Base-by-base conservation (phyloP, 805 yeast genomes). In the Candida saitoana region DNA sequence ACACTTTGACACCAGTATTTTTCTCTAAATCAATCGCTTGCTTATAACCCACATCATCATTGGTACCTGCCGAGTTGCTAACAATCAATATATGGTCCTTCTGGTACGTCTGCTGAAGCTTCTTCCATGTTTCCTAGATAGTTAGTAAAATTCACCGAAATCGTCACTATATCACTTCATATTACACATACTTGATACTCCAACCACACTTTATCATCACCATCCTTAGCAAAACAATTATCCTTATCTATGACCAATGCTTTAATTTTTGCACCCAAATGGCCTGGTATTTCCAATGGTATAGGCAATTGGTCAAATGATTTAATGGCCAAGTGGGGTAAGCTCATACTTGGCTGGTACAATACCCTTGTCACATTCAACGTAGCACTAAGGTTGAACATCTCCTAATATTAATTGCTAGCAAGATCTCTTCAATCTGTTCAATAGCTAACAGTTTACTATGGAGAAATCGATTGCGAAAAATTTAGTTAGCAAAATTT, bases 221-320 rank as follows among this genome's bases (percentile, higher is more conserved):
- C 85, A 27, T 90, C 90, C 44, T 77, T 74, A 4, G 99, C 95
- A 59, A 93, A 86, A 56, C 98, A 91, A 60, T 93, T 93, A 63
- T 93, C 99, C 59, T 93, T 93, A 57, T 93, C 99, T 18, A 93
- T 68, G 0, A 93, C 91, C 1, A 90, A 74, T 0, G 89, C 95
- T 54, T 79, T 82, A 43, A 87, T 84, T 4, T 52, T 49, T 6
- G 53, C 52, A 2, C 43, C 44, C 2, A 56, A 56, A 14, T 37
- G 63, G 43, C 44, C 52, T 2, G 71, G 70, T 18, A 64, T 64
- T 36, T 22, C 40, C 18, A 76, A 48, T 0, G 93, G 87, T 3
- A 84, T 57, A 0, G 82, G 75, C 3, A 85, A 57, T 39, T 77
- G 74, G 50, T 78, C 81, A 50, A 84, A 84, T 1, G 80, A 77